Evolutionary conservation across 306 rosid genomes (phyloP), one percentile per base, ranked within the genome.

Genomic region (Cucurbita moschata): DNA sequence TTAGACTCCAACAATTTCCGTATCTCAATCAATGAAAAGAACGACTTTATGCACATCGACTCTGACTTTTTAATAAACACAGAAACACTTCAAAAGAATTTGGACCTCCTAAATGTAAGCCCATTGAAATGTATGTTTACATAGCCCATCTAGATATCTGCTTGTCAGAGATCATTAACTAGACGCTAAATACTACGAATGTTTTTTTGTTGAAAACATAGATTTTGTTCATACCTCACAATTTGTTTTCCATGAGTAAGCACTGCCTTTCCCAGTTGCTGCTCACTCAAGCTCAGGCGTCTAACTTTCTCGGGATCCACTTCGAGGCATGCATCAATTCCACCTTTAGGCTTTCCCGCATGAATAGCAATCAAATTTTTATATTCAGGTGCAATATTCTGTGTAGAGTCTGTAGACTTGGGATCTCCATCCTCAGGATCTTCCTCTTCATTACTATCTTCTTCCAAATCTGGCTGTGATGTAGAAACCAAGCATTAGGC

Each of bases 311-410:
- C 82, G 61, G 96, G 96, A 83, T 89, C 99, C 74, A 89, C 87
- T 82, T 80, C 86, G 80, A 95, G 91, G 69, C 92, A 83, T 59
- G 88, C 91, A 0, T 40, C 77, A 76, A 91, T 47, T 65, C 99
- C 99, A 77, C 99, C 99, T 86, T 95, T 91, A 46, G 99, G 90
- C 83, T 89, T 91, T 71, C 99, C 97, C 74, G 99, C 95, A 83
- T 95, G 97, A 89, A 95, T 87, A 80, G 99, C 92, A 77, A 95
- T 95, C 73, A 95, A 80, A 60, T 63, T 81, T 79, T 77, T 84
- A 77, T 95, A 95, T 73, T 91, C 92, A 16, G 96, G 88, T 75
- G 99, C 90, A 64, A 76, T 84, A 76, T 72, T 35, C 21, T 89
- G 87, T 23, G 81, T 80, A 26, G 70, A 61, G 81, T 81, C 89